Evolutionary conservation across 2,329 filamentous ascomycete genomes (phyloP).

Genomic region (Epichloe elymi): DNA sequence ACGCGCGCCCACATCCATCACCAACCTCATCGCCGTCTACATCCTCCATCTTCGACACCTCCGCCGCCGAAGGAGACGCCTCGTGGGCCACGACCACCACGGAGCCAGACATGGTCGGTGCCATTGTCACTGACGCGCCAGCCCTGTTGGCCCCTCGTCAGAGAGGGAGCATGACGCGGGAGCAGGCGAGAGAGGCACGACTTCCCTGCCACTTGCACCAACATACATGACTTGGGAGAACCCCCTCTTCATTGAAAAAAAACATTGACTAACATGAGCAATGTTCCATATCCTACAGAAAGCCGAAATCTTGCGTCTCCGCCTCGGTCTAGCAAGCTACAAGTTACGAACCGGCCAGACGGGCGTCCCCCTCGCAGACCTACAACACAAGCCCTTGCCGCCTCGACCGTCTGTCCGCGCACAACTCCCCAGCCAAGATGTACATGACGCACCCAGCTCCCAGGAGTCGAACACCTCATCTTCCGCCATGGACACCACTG

Average conservation of each 20-base stretch:
- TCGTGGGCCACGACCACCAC: constrained; percentile 36
- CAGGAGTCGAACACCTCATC: background rate
- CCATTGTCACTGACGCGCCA: constrained; percentile 1
- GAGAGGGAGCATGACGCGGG: constrained; percentile 28
- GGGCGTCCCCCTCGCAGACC: constrained; percentile 46
- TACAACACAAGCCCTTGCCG: constrained; percentile 30
- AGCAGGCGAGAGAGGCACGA: constrained; percentile 38
- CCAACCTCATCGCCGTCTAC: constrained; percentile 26
- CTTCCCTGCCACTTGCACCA: too few species aligned
- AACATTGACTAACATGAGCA: background rate
- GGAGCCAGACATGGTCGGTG: constrained; percentile 28
- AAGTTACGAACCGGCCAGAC: constrained; percentile 64
- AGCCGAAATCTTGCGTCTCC: constrained; percentile 52
- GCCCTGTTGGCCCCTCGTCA: constrained; percentile 1
- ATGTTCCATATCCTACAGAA: constrained; percentile 25
- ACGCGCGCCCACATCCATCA: constrained; percentile 9
- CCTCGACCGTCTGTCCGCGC: constrained; percentile 12
- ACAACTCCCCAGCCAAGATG: constrained; percentile 10
- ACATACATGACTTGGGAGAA: background rate
- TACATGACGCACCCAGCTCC: background rate
- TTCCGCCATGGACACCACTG: background rate
- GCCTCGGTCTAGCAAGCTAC: constrained; percentile 60
- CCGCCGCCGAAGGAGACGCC: constrained; percentile 32
- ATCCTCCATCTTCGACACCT: constrained; percentile 38
- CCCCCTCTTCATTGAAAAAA: too few species aligned